These are phyloP conservation scores for Diplocarpon rosae DNA, from an alignment of 2,329 filamentous ascomycete genomes.

Conservation along the genomic window DNA sequence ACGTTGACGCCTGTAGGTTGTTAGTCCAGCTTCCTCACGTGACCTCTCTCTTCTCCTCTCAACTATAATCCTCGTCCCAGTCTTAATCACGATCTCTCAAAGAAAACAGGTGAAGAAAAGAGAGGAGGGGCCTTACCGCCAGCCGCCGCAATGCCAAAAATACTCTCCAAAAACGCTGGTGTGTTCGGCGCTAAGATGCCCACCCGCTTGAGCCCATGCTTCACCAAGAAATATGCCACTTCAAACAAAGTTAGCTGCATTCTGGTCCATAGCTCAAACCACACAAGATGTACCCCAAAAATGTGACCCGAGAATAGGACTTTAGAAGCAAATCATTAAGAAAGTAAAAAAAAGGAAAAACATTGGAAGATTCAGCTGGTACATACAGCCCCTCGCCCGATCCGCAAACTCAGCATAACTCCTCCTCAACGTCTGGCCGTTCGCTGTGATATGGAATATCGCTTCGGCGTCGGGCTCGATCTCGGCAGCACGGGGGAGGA, in stretches of 20 bases:
- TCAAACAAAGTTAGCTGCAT: too few species aligned
- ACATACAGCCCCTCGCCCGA: conserved; percentile 56
- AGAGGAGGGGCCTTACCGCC: conserved; percentile 31
- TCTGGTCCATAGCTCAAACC: too few species aligned
- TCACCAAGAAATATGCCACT: conserved; percentile 74
- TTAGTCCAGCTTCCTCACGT: neutral
- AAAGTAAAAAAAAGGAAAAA: too few species aligned
- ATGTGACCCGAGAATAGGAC: too few species aligned
- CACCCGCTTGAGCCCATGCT: conserved; percentile 62
- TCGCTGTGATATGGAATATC: conserved; percentile 75
- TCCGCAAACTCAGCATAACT: conserved; percentile 76
- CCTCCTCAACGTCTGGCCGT: conserved; percentile 61
- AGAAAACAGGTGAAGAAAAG: neutral
- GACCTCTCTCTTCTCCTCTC: neutral
- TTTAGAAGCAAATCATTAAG: too few species aligned
- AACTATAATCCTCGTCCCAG: neutral
- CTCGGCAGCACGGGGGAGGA: conserved; percentile 71
- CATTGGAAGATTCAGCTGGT: too few species aligned
- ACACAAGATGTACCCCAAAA: too few species aligned
- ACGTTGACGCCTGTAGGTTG: conserved; percentile 51
- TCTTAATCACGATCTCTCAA: neutral
- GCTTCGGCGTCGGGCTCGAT: conserved; percentile 82
- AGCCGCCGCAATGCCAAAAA: conserved; percentile 77
- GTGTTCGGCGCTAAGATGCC: conserved; percentile 89
- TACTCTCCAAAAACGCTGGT: conserved; percentile 81